Evolutionary conservation across 2,329 filamentous ascomycete species (phyloP).

Genomic region (Emericellopsis atlantica): DNA sequence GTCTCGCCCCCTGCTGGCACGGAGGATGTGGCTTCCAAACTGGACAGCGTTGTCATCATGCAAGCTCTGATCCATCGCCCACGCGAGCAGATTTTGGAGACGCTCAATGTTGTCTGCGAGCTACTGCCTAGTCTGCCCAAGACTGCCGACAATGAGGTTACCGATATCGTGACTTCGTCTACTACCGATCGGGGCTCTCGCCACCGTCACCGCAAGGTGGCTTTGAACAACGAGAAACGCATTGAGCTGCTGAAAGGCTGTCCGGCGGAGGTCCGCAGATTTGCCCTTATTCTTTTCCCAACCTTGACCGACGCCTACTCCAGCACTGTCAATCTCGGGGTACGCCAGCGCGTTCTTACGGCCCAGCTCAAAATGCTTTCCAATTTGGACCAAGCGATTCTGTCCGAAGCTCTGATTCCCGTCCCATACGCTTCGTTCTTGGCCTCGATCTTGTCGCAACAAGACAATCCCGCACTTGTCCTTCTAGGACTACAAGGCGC

Average conservation of each 20-base stretch:
- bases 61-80: constrained; percentile 93
- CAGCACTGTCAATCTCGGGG: constrained; percentile 89
- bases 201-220: neutral
- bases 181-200: neutral
- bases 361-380: constrained; percentile 98
- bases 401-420: constrained; percentile 72
- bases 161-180: constrained; percentile 27
- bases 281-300: constrained; percentile 84
- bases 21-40: constrained; percentile 68
- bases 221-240: constrained; percentile 58
- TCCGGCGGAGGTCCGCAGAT: constrained; percentile 76
- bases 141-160: constrained; percentile 28
- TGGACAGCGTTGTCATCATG: constrained; percentile 97
- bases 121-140: constrained; percentile 65
- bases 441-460: constrained; percentile 87
- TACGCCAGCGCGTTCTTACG: constrained; percentile 86
- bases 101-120: constrained; percentile 94
- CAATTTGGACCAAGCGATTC: constrained; percentile 74
- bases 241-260: constrained; percentile 73
- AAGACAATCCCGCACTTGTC: constrained; percentile 81
- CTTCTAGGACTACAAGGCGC: constrained; percentile 81
- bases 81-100: constrained; percentile 92
- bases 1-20: constrained; percentile 77
- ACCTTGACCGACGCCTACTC: constrained; percentile 95
- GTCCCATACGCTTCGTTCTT: constrained; percentile 94